Conservation (phyloP, 371 early-diverging fungal species). For the Thermomucor indicae-seudaticae region DNA sequence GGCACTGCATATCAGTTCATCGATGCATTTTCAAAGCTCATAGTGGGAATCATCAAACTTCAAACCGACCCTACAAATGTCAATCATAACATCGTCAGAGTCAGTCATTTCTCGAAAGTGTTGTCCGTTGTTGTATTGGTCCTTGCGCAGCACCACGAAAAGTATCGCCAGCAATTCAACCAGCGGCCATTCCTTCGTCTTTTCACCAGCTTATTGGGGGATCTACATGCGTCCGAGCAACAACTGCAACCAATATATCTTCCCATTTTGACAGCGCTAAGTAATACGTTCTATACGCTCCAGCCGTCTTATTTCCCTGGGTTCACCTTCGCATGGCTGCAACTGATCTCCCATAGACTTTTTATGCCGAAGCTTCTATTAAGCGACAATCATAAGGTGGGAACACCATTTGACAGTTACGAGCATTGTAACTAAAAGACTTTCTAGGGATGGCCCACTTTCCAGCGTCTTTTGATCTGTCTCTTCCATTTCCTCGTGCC, state of each 20-base stretch:
- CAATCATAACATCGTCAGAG: constrained; percentile 7
- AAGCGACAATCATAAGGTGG: constrained; percentile 66
- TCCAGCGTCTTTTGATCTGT: constrained; percentile 76
- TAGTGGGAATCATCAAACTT: constrained; percentile 54
- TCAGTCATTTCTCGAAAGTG: constrained; percentile 66
- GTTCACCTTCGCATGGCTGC: constrained; percentile 96
- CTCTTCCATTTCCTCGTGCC: constrained; percentile 88
- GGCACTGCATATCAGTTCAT: constrained; percentile 67
- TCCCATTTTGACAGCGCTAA: constrained; percentile 68
- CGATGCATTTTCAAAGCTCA: constrained; percentile 81
- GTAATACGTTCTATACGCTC: constrained; percentile 82
- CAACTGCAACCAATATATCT: constrained; percentile 67
- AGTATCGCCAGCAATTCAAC: constrained; percentile 73
- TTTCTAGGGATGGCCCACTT: constrained; percentile 77
- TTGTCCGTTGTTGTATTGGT: constrained; percentile 82
- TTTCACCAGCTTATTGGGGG: constrained; percentile 80
- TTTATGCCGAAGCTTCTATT: constrained; percentile 88
- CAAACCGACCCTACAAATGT: constrained; percentile 12
- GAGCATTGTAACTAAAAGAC: neutral
- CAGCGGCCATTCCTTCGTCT: constrained; percentile 92
- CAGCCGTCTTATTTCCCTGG: constrained; percentile 89
- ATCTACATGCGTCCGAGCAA: constrained; percentile 71
- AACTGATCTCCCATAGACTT: constrained; percentile 85
- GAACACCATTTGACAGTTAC: neutral
- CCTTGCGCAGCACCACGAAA: constrained; percentile 81